Evolutionary conservation across 768 basidiomycete genomes (phyloP).

Genomic region (Macrolepiota dolichaula): DNA sequence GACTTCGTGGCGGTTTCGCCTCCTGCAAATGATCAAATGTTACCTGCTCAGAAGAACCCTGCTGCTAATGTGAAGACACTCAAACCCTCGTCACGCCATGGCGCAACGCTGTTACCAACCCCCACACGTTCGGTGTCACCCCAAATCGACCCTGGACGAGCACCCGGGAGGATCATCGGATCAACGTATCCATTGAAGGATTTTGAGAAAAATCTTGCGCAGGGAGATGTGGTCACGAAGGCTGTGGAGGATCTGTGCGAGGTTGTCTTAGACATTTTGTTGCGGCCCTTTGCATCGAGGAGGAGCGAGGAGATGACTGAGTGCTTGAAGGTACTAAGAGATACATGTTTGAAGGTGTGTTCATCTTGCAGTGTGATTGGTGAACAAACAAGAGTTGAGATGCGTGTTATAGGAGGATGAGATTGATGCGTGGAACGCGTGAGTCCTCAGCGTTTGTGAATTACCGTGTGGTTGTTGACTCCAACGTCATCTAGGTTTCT

Average conservation of each 20-base stretch:
- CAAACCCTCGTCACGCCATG: slow-evolving; percentile 14
- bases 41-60: slow-evolving; percentile 25
- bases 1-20: slow-evolving; percentile 13
- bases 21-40: slow-evolving; percentile 21
- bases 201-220: slow-evolving; percentile 66
- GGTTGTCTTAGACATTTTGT: slow-evolving; percentile 68
- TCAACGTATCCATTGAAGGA: slow-evolving; percentile 71
- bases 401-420: slow-evolving; percentile 64
- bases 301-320: slow-evolving; percentile 69
- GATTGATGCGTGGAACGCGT: slow-evolving; percentile 80
- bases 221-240: slow-evolving; percentile 80
- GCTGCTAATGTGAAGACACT: slow-evolving; percentile 13
- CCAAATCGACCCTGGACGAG: slow-evolving; percentile 46
- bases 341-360: slow-evolving; percentile 60
- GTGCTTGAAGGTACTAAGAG: slow-evolving; percentile 67
- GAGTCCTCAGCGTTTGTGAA: slow-evolving; percentile 18
- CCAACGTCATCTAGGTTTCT: slow-evolving; percentile 48
- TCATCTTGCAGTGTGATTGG: background rate
- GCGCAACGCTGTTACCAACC: slow-evolving; percentile 39
- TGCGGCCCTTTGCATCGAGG: slow-evolving; percentile 66
- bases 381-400: background rate
- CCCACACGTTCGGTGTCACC: slow-evolving; percentile 49
- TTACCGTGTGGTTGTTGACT: background rate
- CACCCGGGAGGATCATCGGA: slow-evolving; percentile 74
- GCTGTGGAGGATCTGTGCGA: slow-evolving; percentile 77